Percentiles rank a stretch among this genome's conserved stretches.
Conservation (phyloP, 129 eudicot species). For the Calendula officinalis region DNA sequence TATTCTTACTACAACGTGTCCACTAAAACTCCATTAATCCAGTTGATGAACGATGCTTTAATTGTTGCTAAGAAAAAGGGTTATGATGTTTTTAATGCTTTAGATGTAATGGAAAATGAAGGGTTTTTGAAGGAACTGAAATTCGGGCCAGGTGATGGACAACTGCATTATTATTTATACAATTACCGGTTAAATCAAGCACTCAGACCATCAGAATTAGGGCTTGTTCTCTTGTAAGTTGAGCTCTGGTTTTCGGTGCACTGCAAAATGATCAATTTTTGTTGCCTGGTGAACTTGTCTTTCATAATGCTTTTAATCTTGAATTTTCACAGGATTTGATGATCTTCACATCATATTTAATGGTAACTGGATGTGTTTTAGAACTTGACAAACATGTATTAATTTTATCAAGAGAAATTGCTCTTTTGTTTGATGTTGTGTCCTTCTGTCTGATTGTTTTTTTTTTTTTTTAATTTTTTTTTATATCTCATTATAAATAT, state of each 20-base stretch:
- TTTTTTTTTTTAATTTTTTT: constrained; percentile 9
- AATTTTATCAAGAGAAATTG: constrained; percentile 5
- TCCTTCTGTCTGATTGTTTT: constrained; percentile 15
- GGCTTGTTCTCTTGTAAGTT: constrained; percentile 38
- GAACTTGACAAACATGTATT: constrained; percentile 15
- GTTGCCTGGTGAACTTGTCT: constrained; percentile 27
- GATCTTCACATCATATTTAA: constrained; percentile 16
- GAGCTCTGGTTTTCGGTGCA: constrained; percentile 7
- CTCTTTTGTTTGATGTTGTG: constrained; percentile 17
- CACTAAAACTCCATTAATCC: constrained; percentile 51
- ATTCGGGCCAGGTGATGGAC: too few relatives aligned
- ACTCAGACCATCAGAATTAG: too few relatives aligned
- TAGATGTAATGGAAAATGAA: too few relatives aligned
- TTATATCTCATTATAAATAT: constrained; percentile 11
- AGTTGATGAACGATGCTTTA: constrained; percentile 62
- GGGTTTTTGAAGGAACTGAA: too few relatives aligned
- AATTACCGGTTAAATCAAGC: too few relatives aligned
- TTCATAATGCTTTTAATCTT: constrained; percentile 20
- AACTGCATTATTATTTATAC: too few relatives aligned
- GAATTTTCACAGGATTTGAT: constrained; percentile 21
- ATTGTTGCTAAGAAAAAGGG: constrained; percentile 42
- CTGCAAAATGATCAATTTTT: constrained; percentile 11
- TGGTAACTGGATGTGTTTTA: constrained; percentile 33
- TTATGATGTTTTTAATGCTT: too few relatives aligned
- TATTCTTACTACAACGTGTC: constrained; percentile 61